Percentiles rank a stretch among this genome's conserved stretches.
Evolutionary conservation across 2,329 filamentous ascomycete genomes (phyloP).

Genomic region (Clathrospora elynae): DNA sequence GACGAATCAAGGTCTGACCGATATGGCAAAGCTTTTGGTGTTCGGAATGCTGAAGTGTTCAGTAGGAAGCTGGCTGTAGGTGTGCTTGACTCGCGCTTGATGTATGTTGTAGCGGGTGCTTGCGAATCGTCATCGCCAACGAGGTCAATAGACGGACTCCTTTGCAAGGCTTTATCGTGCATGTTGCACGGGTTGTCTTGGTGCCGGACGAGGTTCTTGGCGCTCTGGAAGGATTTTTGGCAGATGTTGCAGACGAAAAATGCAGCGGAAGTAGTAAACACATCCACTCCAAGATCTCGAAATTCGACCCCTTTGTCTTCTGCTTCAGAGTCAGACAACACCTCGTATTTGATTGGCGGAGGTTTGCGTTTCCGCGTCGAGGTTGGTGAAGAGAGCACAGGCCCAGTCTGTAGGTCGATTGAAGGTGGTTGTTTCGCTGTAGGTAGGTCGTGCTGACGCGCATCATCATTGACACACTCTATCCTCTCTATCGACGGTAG

Average conservation of each 20-base stretch:
- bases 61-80: conserved; percentile 19
- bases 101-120: conserved; percentile 12
- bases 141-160: conserved; percentile 8
- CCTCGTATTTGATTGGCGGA: neutral
- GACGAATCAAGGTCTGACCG: conserved; percentile 2
- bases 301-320: neutral
- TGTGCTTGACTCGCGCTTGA: conserved; percentile 33
- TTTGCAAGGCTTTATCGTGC: neutral
- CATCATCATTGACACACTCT: conserved; percentile 21
- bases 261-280: too few relatives aligned
- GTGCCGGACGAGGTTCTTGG: conserved; percentile 9
- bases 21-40: conserved; percentile 17
- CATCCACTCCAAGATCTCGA: too few relatives aligned
- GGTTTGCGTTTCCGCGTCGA: conserved; percentile 2
- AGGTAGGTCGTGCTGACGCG: conserved; percentile 17
- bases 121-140: conserved; percentile 8
- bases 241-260: conserved; percentile 9
- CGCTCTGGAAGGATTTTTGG: conserved; percentile 12
- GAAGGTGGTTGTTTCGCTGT: conserved; percentile 2
- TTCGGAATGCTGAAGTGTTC: conserved; percentile 20
- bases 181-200: neutral
- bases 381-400: conserved; percentile 1
- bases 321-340: conserved; percentile 4
- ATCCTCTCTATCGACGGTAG: conserved; percentile 32
- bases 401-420: conserved; percentile 15